Conservation (phyloP, 352 stramenopile species). For the Phytophthora agathidicida region DNA sequence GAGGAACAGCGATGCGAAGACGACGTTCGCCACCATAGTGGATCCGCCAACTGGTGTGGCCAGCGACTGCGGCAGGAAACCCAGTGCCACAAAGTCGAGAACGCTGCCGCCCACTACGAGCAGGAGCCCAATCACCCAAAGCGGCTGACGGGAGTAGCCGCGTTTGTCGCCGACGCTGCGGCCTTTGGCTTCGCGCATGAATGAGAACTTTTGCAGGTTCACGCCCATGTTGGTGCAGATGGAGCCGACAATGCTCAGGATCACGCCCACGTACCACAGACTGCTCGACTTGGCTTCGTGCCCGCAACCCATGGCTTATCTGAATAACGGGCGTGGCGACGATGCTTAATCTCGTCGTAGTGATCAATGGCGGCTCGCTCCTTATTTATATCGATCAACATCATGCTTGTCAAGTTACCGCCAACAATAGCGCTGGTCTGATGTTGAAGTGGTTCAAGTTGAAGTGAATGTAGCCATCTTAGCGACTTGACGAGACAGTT, state of each 20-base stretch:
- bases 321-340: background rate
- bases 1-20: slow-evolving; percentile 81
- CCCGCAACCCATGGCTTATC: slow-evolving; percentile 22
- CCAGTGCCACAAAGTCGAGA: slow-evolving; percentile 79
- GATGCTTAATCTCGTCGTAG: slow-evolving; percentile 5
- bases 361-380: slow-evolving; percentile 4
- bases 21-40: slow-evolving; percentile 87
- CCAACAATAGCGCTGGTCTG: slow-evolving; percentile 18
- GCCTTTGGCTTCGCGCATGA: slow-evolving; percentile 82
- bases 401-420: too few species aligned
- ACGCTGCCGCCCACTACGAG: slow-evolving; percentile 74
- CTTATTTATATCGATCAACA: slow-evolving; percentile 18
- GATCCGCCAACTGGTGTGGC: slow-evolving; percentile 78
- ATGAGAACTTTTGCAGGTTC: slow-evolving; percentile 91
- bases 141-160: slow-evolving; percentile 73
- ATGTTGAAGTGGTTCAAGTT: slow-evolving; percentile 18
- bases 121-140: slow-evolving; percentile 82
- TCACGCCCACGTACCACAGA: slow-evolving; percentile 82
- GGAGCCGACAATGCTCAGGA: slow-evolving; percentile 74
- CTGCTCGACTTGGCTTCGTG: slow-evolving; percentile 18
- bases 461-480: slow-evolving; percentile 24
- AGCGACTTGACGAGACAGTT: background rate
- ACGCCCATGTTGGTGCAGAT: slow-evolving; percentile 85
- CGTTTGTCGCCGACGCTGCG: slow-evolving; percentile 61
- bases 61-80: slow-evolving; percentile 82